Base-by-base conservation (phyloP, 805 yeast genomes). In the Yarrowia bubula region DNA sequence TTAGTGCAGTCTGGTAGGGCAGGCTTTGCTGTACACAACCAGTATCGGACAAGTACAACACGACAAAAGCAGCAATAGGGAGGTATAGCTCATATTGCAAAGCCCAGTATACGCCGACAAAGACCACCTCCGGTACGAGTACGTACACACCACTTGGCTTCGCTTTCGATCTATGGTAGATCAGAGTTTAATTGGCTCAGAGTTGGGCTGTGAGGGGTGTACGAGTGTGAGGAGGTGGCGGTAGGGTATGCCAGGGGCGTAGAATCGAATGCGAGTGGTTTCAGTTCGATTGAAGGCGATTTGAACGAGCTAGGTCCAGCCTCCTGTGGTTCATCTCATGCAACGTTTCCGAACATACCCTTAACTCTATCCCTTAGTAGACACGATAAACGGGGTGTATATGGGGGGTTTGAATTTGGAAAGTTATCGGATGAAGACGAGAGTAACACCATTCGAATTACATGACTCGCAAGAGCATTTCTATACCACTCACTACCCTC, bases 141-240 rank as follows among this genome's bases (percentile, higher is more conserved):
- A n/a, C n/a, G n/a, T n/a, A n/a, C n/a, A n/a, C n/a, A n/a, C n/a
- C n/a, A n/a, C n/a, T n/a, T n/a, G n/a, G n/a, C n/a, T n/a, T n/a
- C n/a, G n/a, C n/a, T n/a, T 50, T 50, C 57, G 57, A 50, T 50
- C 57, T 14, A 47, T 50, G 41, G 60, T 39, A 38, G 46, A 53
- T 53, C 46, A 15, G 60, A 53, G 60, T 31, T 39, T 18, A 53
- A 28, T 8, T n/a, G 35, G n/a, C 7, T 3, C 37, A 39, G 46
- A 53, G 60, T 53, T 53, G 60, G 13, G 17, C 13, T 11, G 38
- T 35, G 38, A 35, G 38, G 38, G 38, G 38, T 3, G 38, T 35
- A 10, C 13, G 47, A 7, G 31, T 1, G 10, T 13, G 31, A 8
- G 1, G 47, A n/a, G 31, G 13, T 4, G 47, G 31, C 4, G 6